Percentiles rank a stretch among this genome's conserved stretches.
Evolutionary conservation across 2,329 filamentous ascomycete genomes (phyloP).

Genomic region (Microcyclospora tardicrescens): DNA sequence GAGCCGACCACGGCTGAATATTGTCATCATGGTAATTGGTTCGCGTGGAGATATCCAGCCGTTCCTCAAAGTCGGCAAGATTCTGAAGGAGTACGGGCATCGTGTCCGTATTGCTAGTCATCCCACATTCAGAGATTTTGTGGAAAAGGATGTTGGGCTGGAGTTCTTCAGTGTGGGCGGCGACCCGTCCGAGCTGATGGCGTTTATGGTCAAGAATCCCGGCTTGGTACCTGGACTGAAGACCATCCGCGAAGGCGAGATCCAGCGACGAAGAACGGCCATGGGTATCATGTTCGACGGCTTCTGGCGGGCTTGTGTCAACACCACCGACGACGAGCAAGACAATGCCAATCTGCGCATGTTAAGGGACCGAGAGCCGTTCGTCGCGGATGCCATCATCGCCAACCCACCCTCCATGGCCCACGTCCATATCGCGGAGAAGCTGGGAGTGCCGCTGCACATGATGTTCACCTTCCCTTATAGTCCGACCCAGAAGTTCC

Average conservation of each 20-base stretch:
- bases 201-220: slow-evolving; percentile 77
- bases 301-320: slow-evolving; percentile 68
- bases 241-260: slow-evolving; percentile 60
- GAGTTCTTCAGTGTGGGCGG: slow-evolving; percentile 75
- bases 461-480: slow-evolving; percentile 50
- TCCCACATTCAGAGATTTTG: slow-evolving; percentile 62
- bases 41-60: slow-evolving; percentile 70
- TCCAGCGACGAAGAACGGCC: slow-evolving; percentile 50
- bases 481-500: slow-evolving; percentile 60
- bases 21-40: slow-evolving; percentile 75
- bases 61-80: slow-evolving; percentile 61
- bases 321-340: slow-evolving; percentile 55
- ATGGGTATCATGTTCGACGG: slow-evolving; percentile 78
- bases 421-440: slow-evolving; percentile 68
- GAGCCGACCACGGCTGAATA: slow-evolving; percentile 48
- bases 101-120: slow-evolving; percentile 68
- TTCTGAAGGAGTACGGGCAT: slow-evolving; percentile 59
- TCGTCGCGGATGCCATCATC: slow-evolving; percentile 68
- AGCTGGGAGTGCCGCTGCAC: slow-evolving; percentile 62
- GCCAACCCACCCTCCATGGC: slow-evolving; percentile 71
- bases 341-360: slow-evolving; percentile 47
- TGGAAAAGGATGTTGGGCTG: slow-evolving; percentile 56
- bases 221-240: slow-evolving; percentile 64
- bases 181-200: slow-evolving; percentile 70
- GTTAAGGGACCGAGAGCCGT: slow-evolving; percentile 49